Evolutionary conservation across 768 basidiomycete species (phyloP), one percentile per base, ranked within the genome.

Genomic region (Boletus vinaceobasis): DNA sequence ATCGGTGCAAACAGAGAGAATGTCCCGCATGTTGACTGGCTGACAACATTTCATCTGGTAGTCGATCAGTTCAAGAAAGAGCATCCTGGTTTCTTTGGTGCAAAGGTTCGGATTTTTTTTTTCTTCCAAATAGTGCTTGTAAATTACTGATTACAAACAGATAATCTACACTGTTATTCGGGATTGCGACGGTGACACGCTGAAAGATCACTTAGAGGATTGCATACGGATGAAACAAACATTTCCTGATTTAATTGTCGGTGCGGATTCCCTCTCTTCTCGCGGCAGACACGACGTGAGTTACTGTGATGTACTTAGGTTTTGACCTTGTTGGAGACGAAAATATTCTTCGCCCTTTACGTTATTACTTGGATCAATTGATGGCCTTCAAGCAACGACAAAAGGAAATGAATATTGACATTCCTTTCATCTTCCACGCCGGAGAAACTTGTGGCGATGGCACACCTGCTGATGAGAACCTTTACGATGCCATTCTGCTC

Each of bases 241-340:
- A 52, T 90, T 88, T 63, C 88, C 88, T 21, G 78, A 88, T 59
- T 69, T 88, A 33, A 85, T 91, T 43, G 80, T 81, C 40, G 88
- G 87, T 82, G 27, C 21, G 73, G 39, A 15, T 48, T 43, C 39
- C 33, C 7, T n/a, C 15, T 29, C 15, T 35, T n/a, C 31, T 27
- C 23, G 2, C 3, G 26, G 19, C 8, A 32, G n/a, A 35, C 23
- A 58, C 31, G 38, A 44, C 51, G 47, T 11, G 26, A 44, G 29
- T 5, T 21, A 27, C 35, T 38, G 43, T 17, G 53, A 44, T 19
- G 10, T 26, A n/a, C 21, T 4, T 53, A 87, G 88, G 87, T 3
- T 92, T 90, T 60, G 89, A 91, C 71, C 77, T 91, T 19, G 88
- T 90, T n/a, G 88, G 88, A 5, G 76, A 85, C 44, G 88, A 91